Conservation (phyloP, 2,329 filamentous ascomycete species). For the Proliferodiscus dingleyae region DNA sequence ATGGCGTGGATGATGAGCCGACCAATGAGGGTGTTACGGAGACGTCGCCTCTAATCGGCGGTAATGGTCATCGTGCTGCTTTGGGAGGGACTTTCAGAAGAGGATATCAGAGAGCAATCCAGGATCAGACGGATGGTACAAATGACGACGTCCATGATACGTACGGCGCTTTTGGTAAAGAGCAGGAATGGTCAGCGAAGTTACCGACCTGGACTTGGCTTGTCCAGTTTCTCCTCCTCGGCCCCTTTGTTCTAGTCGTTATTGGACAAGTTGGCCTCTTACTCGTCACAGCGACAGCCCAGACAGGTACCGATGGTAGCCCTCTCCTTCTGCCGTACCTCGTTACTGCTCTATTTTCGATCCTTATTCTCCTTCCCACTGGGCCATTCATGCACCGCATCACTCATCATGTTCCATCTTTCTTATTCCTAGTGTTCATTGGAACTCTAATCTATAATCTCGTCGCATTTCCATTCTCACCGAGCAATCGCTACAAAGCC, state of each 20-base stretch:
- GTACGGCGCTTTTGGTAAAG: slow-evolving; percentile 54
- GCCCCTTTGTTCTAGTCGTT: slow-evolving; percentile 72
- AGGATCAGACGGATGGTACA: slow-evolving; percentile 21
- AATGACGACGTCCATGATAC: slow-evolving; percentile 29
- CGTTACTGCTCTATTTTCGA: slow-evolving; percentile 59
- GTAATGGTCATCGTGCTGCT: slow-evolving; percentile 43
- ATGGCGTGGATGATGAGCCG: slow-evolving; percentile 26
- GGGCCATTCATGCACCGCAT: slow-evolving; percentile 84
- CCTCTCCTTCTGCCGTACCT: slow-evolving; percentile 68
- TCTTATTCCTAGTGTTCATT: slow-evolving; percentile 67
- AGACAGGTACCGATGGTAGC: slow-evolving; percentile 82
- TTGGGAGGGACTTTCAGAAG: slow-evolving; percentile 53
- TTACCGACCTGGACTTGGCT: slow-evolving; percentile 85
- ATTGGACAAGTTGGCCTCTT: slow-evolving; percentile 72
- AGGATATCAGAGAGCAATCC: slow-evolving; percentile 37
- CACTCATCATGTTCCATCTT: slow-evolving; percentile 73
- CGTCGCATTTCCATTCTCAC: slow-evolving; percentile 80
- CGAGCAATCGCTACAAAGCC: slow-evolving; percentile 73
- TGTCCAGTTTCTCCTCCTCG: slow-evolving; percentile 75
- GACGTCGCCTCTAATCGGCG: slow-evolving; percentile 49
- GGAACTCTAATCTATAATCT: slow-evolving; percentile 83
- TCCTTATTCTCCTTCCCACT: slow-evolving; percentile 69
- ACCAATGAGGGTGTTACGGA: slow-evolving; percentile 41
- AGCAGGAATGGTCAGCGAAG: slow-evolving; percentile 79
- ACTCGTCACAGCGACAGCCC: slow-evolving; percentile 65